Evolutionary conservation across 352 stramenopile species (phyloP).

Genomic region (Thraustochytrium sp.): DNA sequence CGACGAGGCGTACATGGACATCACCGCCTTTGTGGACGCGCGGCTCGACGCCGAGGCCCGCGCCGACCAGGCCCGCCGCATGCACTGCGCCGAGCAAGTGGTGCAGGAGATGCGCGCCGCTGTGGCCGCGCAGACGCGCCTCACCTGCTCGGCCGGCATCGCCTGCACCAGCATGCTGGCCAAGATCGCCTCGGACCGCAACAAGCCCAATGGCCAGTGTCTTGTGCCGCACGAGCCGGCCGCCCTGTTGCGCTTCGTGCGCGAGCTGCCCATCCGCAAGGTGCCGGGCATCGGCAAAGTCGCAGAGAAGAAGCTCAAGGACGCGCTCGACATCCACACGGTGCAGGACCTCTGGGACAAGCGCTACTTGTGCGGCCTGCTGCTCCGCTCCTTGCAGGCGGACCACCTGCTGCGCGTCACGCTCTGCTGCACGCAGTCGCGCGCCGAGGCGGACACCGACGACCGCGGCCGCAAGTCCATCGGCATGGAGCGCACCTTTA

Average conservation of each 20-base stretch:
- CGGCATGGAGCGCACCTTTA: constrained; percentile 45
- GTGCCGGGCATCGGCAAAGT: constrained; percentile 90
- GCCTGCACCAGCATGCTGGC: constrained; percentile 81
- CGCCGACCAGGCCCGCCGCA: neutral
- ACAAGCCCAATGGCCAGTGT: constrained; percentile 93
- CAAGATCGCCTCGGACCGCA: constrained; percentile 91
- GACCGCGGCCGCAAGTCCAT: constrained; percentile 41
- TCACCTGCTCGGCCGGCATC: constrained; percentile 87
- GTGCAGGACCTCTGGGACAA: constrained; percentile 60
- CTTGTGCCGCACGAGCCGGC: constrained; percentile 70
- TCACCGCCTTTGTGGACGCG: constrained; percentile 72
- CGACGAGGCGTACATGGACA: constrained; percentile 89
- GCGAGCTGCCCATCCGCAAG: constrained; percentile 72
- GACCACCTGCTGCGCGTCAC: constrained; percentile 6
- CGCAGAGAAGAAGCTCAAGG: constrained; percentile 80
- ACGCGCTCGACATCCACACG: constrained; percentile 70
- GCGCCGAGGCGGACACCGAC: neutral
- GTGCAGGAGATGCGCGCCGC: constrained; percentile 71
- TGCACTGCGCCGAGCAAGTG: constrained; percentile 49
- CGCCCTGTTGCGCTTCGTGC: constrained; percentile 76
- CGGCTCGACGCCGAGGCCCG: neutral
- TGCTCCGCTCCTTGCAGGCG: neutral
- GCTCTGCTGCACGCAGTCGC: constrained; percentile 27
- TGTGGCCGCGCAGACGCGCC: constrained; percentile 70
- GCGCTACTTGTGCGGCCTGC: neutral